Evolutionary conservation across 2,329 filamentous ascomycete genomes (phyloP).

Genomic region (Aaosphaeria pasadenensis): DNA sequence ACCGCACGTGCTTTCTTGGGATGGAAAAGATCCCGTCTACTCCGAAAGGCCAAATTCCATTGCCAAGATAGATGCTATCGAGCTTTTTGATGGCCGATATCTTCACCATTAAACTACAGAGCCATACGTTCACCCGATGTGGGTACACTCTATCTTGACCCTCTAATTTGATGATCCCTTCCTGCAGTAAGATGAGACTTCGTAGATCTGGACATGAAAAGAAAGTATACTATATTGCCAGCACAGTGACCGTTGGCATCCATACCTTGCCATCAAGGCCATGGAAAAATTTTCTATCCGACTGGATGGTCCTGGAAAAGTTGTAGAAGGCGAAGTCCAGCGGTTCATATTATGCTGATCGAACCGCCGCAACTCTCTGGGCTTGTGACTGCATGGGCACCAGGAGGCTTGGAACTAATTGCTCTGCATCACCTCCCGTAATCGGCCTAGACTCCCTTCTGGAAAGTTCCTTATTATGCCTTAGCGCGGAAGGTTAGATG

Average conservation of each 20-base stretch:
- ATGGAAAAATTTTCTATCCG: too few species aligned
- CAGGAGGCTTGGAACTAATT: neutral
- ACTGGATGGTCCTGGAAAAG: too few species aligned
- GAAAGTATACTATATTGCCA: slow-evolving; percentile 1
- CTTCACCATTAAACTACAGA: slow-evolving; percentile 8
- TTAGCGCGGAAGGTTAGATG: slow-evolving; percentile 2
- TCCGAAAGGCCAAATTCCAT: slow-evolving; percentile 22
- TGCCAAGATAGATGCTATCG: slow-evolving; percentile 8
- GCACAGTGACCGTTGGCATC: too few species aligned
- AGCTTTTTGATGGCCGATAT: slow-evolving; percentile 11
- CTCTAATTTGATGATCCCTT: slow-evolving; percentile 9
- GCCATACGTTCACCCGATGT: slow-evolving; percentile 7
- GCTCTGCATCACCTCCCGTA: slow-evolving; percentile 14
- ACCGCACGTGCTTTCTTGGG: too few species aligned
- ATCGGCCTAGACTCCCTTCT: slow-evolving; percentile 16
- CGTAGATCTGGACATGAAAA: slow-evolving; percentile 1
- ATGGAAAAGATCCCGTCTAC: slow-evolving; percentile 33
- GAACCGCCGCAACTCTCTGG: too few species aligned
- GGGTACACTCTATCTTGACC: neutral
- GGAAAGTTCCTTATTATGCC: slow-evolving; percentile 16
- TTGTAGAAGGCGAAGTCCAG: too few species aligned
- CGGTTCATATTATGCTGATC: too few species aligned
- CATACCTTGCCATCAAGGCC: too few species aligned
- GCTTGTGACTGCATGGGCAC: neutral
- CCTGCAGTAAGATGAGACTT: slow-evolving; percentile 4